Evolutionary conservation across 1,284 basidiomycete genomes (phyloP), one percentile per base, ranked within the genome.

Genomic region (Sporisorium graminicola): DNA sequence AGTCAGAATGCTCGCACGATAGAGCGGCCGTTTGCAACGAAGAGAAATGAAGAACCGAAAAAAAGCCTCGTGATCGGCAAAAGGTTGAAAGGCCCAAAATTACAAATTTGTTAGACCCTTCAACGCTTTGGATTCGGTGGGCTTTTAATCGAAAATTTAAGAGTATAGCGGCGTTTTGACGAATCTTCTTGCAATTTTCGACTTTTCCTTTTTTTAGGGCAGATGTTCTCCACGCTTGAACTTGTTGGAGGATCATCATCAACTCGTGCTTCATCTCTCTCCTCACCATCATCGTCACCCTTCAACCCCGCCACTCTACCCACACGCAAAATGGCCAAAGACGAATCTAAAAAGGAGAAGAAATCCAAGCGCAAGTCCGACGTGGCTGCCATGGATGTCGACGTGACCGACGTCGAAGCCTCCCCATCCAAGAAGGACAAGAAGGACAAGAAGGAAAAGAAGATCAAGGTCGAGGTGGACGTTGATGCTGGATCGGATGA

Each of bases 341-440:
- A 78, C 70, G 79, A 80, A 65, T 31, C 60, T 20, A 82, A 80
- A 70, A 79, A 79, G 71, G 79, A 79, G 55, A 82, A 82, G 63
- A 81, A 80, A 71, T 73, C 77, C 37, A 73, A 70, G 61, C 61
- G 74, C 50, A 74, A 77, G 55, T 74, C 79, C 31, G 79, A 77
- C 12, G 77, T 74, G 12, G 66, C 66, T 13, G 65, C 77, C n/a
- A 75, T 74, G 60, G 78, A 72, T 24, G 49, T 69, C 27, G 75
- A 78, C 47, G 54, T 43, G 12, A 43, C 63, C 46, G 56, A 69
- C n/a, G 43, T 65, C n/a, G 62, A 60, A 12, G 68, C 65, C 13
- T 46, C 65, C 5, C 58, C 73, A 14, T 69, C 74, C 26, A 79
- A 79, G 43, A 76, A 76, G 58, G 68, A 76, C 40, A 80, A 79